A percentile compares a stretch with the other conserved stretches of the same genome.
Evolutionary conservation across 2,329 filamentous ascomycete species (phyloP).

Genomic region (Fusarium transvaalense): DNA sequence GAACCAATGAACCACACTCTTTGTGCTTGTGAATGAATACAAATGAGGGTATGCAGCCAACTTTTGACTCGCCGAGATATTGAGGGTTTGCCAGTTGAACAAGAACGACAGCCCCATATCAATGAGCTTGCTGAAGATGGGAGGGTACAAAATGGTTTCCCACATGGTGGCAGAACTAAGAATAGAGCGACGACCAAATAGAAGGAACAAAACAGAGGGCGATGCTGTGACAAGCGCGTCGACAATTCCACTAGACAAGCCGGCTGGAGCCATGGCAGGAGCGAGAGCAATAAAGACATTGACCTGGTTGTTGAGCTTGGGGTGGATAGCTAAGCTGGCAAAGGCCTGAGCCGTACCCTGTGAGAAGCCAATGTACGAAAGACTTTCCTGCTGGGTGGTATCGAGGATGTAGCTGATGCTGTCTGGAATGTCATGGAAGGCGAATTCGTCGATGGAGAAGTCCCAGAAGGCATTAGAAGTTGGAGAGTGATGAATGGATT

Average conservation of each 20-base stretch:
- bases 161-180: slow-evolving; percentile 95
- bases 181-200: slow-evolving; percentile 92
- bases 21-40: slow-evolving; percentile 96
- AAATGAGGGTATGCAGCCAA: slow-evolving; percentile 95
- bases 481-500: slow-evolving; percentile 82
- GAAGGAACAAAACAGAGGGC: slow-evolving; percentile 89
- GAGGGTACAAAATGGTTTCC: slow-evolving; percentile 95
- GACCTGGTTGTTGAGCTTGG: slow-evolving; percentile 89
- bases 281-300: slow-evolving; percentile 97
- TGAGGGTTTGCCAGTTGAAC: slow-evolving; percentile 89
- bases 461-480: slow-evolving; percentile 88
- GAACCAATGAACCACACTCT: slow-evolving; percentile 98
- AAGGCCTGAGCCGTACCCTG: slow-evolving; percentile 98
- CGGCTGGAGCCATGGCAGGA: slow-evolving; percentile 95
- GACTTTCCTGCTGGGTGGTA: slow-evolving; percentile 82
- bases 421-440: slow-evolving; percentile 96
- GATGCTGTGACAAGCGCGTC: slow-evolving; percentile 94
- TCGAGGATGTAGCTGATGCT: slow-evolving; percentile 92
- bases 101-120: slow-evolving; percentile 85
- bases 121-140: slow-evolving; percentile 89
- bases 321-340: slow-evolving; percentile 91
- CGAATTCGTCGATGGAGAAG: slow-evolving; percentile 98
- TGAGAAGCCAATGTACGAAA: slow-evolving; percentile 97
- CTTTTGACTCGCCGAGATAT: slow-evolving; percentile 89
- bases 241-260: slow-evolving; percentile 89